Conservation (phyloP, 306 rosid species). For the Acacia confusa region DNA sequence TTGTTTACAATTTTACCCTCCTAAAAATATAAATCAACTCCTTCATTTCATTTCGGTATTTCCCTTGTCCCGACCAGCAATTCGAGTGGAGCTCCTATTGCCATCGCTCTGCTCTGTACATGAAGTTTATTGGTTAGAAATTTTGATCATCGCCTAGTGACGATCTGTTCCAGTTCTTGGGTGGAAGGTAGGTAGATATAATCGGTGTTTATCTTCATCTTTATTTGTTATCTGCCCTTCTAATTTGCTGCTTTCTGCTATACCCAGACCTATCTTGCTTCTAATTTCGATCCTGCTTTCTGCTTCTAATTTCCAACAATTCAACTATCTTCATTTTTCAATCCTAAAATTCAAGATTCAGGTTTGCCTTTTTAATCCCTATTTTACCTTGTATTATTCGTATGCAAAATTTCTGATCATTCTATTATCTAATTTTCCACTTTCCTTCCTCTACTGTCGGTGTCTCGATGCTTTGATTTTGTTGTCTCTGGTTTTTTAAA, state of each 20-base stretch:
- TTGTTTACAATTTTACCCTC: too few relatives aligned
- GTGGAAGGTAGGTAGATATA: too few relatives aligned
- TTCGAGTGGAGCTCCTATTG: too few relatives aligned
- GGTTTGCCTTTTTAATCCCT: background rate
- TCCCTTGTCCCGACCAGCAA: too few relatives aligned
- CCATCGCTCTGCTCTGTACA: too few relatives aligned
- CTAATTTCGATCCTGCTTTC: background rate
- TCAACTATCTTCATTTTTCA: background rate
- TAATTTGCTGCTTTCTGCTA: background rate
- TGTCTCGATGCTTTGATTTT: background rate
- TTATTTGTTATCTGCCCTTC: background rate
- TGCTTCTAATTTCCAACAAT: background rate
- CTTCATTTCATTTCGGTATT: too few relatives aligned
- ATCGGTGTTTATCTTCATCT: slow-evolving; percentile 6
- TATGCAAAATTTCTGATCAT: background rate
- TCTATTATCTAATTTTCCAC: background rate
- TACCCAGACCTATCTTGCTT: slow-evolving; percentile 6
- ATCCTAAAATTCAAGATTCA: background rate
- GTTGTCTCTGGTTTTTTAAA: background rate
- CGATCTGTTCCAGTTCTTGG: too few relatives aligned
- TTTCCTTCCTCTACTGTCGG: background rate
- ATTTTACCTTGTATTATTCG: background rate
- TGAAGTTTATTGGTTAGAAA: too few relatives aligned
- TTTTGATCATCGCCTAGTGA: too few relatives aligned
- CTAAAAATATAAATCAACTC: too few relatives aligned